phyloP scores from a whole-genome alignment of 768 basidiomycete species.

The Russula foetens region DNA sequence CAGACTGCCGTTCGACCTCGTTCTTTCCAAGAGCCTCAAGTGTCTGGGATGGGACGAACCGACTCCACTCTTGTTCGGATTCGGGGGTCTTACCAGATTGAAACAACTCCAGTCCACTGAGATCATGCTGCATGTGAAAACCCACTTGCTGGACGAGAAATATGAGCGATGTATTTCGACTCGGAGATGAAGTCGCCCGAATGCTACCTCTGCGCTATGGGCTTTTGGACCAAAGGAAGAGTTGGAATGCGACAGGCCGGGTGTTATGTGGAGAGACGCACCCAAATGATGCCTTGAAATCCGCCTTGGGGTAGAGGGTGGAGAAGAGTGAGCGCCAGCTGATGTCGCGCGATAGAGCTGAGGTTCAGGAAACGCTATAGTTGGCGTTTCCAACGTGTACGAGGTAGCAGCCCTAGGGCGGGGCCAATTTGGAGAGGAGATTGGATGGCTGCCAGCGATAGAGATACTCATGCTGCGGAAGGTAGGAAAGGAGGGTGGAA shows the following conservation, averaged over 20 bases:
- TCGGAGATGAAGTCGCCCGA: neutral
- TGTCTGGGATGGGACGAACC: slow-evolving; percentile 63
- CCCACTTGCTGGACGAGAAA: neutral
- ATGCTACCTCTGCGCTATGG: slow-evolving; percentile 9
- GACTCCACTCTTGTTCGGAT: slow-evolving; percentile 77
- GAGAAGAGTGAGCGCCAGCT: slow-evolving; percentile 17
- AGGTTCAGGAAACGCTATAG: slow-evolving; percentile 44
- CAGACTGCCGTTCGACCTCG: slow-evolving; percentile 80
- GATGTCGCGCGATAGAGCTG: slow-evolving; percentile 43
- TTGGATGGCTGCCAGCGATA: neutral
- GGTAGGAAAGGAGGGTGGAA: slow-evolving; percentile 1
- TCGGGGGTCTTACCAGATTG: slow-evolving; percentile 58
- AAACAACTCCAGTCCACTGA: slow-evolving; percentile 46
- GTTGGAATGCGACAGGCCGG: neutral
- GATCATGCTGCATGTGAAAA: slow-evolving; percentile 22
- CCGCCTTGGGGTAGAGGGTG: no score
- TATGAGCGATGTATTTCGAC: neutral
- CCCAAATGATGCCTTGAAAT: neutral
- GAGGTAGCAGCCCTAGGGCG: slow-evolving; percentile 18
- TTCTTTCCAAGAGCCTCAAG: slow-evolving; percentile 60
- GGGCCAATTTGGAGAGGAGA: slow-evolving; percentile 5
- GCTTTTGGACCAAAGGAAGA: neutral
- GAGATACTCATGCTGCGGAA: neutral
- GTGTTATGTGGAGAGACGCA: neutral
- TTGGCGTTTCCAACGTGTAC: slow-evolving; percentile 18